Evolutionary conservation across 1,139 yeast genomes (phyloP).

Genomic region (Pichia sp.): DNA sequence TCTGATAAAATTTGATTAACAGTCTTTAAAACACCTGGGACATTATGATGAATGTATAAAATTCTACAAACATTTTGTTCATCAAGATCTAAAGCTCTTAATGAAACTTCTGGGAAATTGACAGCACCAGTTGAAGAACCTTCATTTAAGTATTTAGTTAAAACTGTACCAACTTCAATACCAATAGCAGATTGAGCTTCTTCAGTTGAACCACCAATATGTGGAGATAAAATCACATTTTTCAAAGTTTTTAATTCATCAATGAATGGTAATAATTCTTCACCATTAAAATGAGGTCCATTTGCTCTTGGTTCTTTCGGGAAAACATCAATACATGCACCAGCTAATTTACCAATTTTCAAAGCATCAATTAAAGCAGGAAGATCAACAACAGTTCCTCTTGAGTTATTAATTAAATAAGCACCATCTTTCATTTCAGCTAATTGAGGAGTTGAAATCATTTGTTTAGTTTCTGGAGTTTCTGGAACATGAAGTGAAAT

Average conservation of each 20-base stretch:
- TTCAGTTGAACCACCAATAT: slow-evolving; percentile 98
- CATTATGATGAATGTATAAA: slow-evolving; percentile 92
- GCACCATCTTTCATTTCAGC: slow-evolving; percentile 97
- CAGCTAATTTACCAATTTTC: slow-evolving; percentile 91
- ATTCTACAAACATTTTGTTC: slow-evolving; percentile 89
- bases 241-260: slow-evolving; percentile 75
- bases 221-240: slow-evolving; percentile 92
- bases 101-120: slow-evolving; percentile 96
- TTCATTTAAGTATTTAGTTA: slow-evolving; percentile 89
- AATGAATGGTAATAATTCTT: slow-evolving; percentile 75
- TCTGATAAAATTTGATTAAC: slow-evolving; percentile 92
- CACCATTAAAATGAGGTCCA: slow-evolving; percentile 67
- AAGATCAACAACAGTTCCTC: slow-evolving; percentile 97
- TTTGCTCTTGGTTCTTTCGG: slow-evolving; percentile 98
- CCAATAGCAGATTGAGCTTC: slow-evolving; percentile 99
- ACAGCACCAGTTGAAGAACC: slow-evolving; percentile 96
- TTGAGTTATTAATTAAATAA: slow-evolving; percentile 88
- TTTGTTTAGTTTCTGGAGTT: slow-evolving; percentile 82
- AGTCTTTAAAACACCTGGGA: slow-evolving; percentile 97
- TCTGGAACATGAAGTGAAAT: slow-evolving; percentile 94
- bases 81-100: slow-evolving; percentile 84
- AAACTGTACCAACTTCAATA: slow-evolving; percentile 82
- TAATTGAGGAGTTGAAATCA: slow-evolving; percentile 85
- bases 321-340: slow-evolving; percentile 94
- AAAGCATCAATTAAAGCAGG: slow-evolving; percentile 89